phyloP scores from a whole-genome alignment of 2,329 filamentous ascomycete species.

The Monilinia laxa region DNA sequence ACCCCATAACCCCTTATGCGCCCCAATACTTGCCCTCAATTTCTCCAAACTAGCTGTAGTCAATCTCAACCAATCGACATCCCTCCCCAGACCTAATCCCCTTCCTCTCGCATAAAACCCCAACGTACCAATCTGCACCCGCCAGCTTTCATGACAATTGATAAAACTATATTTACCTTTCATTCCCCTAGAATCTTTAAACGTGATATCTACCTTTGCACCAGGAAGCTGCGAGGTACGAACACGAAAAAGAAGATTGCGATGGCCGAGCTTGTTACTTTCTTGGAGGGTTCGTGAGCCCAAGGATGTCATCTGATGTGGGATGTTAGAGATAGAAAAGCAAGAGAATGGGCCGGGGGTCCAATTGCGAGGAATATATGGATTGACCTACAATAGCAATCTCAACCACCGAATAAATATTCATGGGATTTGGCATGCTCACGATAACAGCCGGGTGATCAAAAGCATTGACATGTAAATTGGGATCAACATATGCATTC shows the following conservation, averaged over 20 bases:
- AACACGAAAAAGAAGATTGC: background rate
- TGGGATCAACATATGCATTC: constrained; percentile 3
- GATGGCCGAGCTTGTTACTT: constrained; percentile 4
- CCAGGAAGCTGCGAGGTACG: background rate
- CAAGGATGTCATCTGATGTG: constrained; percentile 16
- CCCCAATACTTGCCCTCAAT: background rate
- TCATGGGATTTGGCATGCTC: background rate
- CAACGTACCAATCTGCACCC: constrained; percentile 6
- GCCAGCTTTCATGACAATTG: constrained; percentile 4
- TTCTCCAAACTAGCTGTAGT: constrained; percentile 12
- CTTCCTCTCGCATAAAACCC: constrained; percentile 14
- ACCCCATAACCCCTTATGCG: background rate
- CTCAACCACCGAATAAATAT: background rate
- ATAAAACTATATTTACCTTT: constrained; percentile 21
- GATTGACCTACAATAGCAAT: constrained; percentile 17
- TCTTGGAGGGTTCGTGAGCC: constrained; percentile 15
- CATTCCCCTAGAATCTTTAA: background rate
- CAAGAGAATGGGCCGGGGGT: background rate
- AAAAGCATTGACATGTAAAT: constrained; percentile 18
- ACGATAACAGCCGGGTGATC: constrained; percentile 20
- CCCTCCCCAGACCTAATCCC: background rate
- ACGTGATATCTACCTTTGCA: constrained; percentile 21
- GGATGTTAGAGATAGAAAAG: background rate
- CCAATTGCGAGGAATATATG: background rate
- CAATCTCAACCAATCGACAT: background rate